These are phyloP conservation scores for Pistacia atlantica DNA, from an alignment of 345 rosid genomes.

Conservation along the genomic window DNA sequence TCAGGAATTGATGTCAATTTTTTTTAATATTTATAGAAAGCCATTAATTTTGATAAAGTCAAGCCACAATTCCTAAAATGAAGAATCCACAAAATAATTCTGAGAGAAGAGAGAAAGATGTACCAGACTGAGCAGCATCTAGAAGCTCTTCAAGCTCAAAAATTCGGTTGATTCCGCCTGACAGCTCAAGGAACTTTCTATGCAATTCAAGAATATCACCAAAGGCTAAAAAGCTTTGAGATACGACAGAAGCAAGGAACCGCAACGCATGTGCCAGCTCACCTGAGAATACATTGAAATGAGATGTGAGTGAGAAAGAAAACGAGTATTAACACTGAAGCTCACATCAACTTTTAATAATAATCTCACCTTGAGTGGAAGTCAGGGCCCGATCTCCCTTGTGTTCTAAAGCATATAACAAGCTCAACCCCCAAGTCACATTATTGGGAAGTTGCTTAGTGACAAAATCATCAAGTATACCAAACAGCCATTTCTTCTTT, in stretches of 20 bases:
- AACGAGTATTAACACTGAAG: conserved; percentile 7
- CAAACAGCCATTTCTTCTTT: conserved; percentile 92
- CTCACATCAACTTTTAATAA: conserved; percentile 1
- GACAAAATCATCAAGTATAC: conserved; percentile 88
- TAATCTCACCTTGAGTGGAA: conserved; percentile 78
- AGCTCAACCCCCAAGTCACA: conserved; percentile 97
- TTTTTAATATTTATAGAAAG: too few species aligned
- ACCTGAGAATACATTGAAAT: conserved; percentile 50
- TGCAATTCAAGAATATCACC: conserved; percentile 96
- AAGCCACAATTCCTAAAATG: not conserved
- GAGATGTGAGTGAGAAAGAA: not conserved
- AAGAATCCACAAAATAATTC: not conserved
- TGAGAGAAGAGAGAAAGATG: conserved; percentile 5
- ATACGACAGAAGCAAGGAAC: conserved; percentile 94
- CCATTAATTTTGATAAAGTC: too few species aligned
- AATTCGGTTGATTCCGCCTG: conserved; percentile 85
- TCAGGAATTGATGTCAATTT: too few species aligned
- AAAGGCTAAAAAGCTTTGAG: conserved; percentile 98
- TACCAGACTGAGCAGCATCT: conserved; percentile 87
- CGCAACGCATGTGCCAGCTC: conserved; percentile 95
- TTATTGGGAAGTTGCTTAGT: conserved; percentile 98
- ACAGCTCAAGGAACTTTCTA: conserved; percentile 88
- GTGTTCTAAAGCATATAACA: conserved; percentile 92
- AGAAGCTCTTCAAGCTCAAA: conserved; percentile 97
- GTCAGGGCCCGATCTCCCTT: conserved; percentile 79